Evolutionary conservation across 2,329 filamentous ascomycete species (phyloP), one percentile per base, ranked within the genome.

Genomic region (Lasiodiplodia theobromae): DNA sequence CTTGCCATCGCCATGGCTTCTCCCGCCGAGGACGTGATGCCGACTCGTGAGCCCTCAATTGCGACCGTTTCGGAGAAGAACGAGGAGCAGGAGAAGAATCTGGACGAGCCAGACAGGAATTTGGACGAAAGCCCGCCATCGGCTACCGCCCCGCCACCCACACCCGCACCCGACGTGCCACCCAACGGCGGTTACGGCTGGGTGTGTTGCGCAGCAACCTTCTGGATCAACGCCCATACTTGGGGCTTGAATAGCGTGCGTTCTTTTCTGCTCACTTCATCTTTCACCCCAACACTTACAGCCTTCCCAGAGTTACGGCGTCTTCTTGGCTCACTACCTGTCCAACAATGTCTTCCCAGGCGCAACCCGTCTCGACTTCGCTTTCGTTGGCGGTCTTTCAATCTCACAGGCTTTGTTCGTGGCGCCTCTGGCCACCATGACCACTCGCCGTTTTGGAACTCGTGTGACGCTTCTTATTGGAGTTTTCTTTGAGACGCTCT

Each of bases 281-380:
- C 11, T 44, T n/a, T 12, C 16, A 14, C 31, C 37, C 10, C 10
- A 12, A 28, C 31, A 18, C 65, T 67, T 4, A 67, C 53, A 18
- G n/a, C 37, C 18, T 28, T 16, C 63, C 25, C 88, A 86, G 68
- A 85, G 86, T 2, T 92, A 86, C 81, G 92, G 91, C 76, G 89
- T 93, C 68, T 93, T 91, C 71, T 87, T 95, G 16, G 90, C 93
- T 18, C 86, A 93, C 74, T 96, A 95, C 81, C 86, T 95, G 68
- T 82, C 84, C 21, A 86, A 86, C 60, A 82, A 88, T 65, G 83
- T 85, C 25, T 93, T 91, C 71, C 85, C 88, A 0, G 87, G 86
- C 16, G 86, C 91, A 2, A 88, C 87, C 0, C 80, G 86, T 2
- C 84, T 94, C 2, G 85, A 89, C 6, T 94, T 90, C 77, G 92